Conservation (phyloP, 192 early-diverging fungal species). For the Coemansia sp. region DNA sequence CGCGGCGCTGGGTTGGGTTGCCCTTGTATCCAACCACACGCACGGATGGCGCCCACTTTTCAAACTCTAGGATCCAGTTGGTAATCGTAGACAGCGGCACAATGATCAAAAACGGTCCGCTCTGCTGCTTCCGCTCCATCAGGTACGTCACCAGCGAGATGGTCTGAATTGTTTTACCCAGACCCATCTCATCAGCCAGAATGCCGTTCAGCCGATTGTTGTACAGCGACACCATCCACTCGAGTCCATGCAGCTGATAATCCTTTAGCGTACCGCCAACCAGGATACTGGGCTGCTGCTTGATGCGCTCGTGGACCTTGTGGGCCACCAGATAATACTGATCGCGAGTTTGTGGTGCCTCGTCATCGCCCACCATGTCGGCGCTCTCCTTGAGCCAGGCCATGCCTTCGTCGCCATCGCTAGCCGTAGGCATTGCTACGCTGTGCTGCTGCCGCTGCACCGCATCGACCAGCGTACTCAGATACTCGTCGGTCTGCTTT, state of each 20-base stretch:
- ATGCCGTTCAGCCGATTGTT: constrained; percentile 99
- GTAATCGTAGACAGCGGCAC: constrained; percentile 95
- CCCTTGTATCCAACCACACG: constrained; percentile 93
- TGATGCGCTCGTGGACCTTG: constrained; percentile 75
- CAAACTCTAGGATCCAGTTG: constrained; percentile 97
- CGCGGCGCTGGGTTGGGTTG: constrained; percentile 66
- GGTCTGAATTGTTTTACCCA: constrained; percentile 91
- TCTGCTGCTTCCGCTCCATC: constrained; percentile 91
- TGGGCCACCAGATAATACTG: constrained; percentile 87
- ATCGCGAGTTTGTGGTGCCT: constrained; percentile 51
- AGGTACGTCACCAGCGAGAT: constrained; percentile 94
- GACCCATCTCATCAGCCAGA: constrained; percentile 94
- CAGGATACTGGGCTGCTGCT: constrained; percentile 78
- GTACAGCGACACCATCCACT: constrained; percentile 99
- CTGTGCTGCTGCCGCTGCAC: constrained; percentile 79
- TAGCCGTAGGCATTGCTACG: constrained; percentile 36
- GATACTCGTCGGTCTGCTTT: constrained; percentile 82
- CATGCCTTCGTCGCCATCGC: constrained; percentile 13
- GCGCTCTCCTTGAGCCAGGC: constrained; percentile 45
- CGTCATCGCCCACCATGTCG: constrained; percentile 41
- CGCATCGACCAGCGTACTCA: constrained; percentile 79
- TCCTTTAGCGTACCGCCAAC: constrained; percentile 92
- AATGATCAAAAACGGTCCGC: constrained; percentile 94
- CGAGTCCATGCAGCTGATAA: constrained; percentile 92
- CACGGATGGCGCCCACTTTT: constrained; percentile 94